Percentiles rank a stretch among this genome's conserved stretches.
Conservation (phyloP, 345 rosid genomes). For the Ailanthus altissimus region DNA sequence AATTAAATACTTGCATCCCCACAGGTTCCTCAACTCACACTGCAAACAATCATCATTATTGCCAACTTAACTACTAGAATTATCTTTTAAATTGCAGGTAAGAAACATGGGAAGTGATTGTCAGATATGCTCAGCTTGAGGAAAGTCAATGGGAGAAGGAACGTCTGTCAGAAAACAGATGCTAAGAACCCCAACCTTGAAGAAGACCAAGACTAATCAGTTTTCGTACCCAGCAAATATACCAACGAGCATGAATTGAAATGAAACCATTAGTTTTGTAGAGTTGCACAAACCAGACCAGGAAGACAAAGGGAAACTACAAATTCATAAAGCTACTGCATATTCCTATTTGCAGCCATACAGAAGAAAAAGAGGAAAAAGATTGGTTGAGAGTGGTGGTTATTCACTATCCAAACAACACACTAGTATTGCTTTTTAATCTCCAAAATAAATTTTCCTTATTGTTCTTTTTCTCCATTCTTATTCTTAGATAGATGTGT, state of each 20-base stretch:
- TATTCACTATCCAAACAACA: neutral
- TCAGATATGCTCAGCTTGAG: neutral
- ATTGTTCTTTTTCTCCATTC: neutral
- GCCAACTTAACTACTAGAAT: constrained; percentile 8
- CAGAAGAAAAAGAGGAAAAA: neutral
- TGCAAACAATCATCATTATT: neutral
- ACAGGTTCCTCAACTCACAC: neutral
- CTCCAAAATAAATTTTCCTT: neutral
- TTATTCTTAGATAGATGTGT: neutral
- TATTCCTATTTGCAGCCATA: neutral
- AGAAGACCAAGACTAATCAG: neutral
- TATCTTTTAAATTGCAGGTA: constrained; percentile 41
- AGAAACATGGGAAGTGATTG: constrained; percentile 51
- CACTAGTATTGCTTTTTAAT: neutral
- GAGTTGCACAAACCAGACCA: neutral
- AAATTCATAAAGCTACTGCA: neutral
- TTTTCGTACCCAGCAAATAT: neutral
- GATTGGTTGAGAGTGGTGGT: neutral
- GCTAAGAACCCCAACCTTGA: neutral
- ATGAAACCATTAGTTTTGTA: constrained; percentile 1
- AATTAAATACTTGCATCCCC: neutral
- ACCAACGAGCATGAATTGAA: neutral
- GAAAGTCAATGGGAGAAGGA: constrained; percentile 4
- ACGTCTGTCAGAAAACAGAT: neutral
- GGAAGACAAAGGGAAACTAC: neutral